These are phyloP conservation scores for Tetradesmus lagerheimii DNA, from an alignment of 139 green algal species.

Conservation along the genomic window DNA sequence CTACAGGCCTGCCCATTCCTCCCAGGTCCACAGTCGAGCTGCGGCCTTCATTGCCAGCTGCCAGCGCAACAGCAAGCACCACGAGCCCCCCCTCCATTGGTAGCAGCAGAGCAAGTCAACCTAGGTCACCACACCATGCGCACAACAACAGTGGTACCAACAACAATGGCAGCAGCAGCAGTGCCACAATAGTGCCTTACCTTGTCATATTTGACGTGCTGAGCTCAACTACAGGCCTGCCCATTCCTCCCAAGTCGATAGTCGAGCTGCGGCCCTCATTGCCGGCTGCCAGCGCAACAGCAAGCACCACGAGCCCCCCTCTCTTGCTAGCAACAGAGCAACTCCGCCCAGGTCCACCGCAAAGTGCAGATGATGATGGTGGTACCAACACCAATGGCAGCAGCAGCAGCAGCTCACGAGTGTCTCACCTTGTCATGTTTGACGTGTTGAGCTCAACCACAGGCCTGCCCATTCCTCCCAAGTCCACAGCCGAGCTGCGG, in stretches of 20 bases:
- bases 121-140: too few relatives aligned
- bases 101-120: too few relatives aligned
- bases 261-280: slow-evolving; percentile 30
- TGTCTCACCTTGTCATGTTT: slow-evolving; percentile 23
- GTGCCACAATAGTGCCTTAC: not conserved
- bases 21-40: not conserved
- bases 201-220: slow-evolving; percentile 16
- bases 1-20: not conserved
- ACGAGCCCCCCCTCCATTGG: slow-evolving; percentile 7
- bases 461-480: not conserved
- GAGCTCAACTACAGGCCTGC: slow-evolving; percentile 8
- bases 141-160: too few relatives aligned
- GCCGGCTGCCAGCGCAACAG: not conserved
- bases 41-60: slow-evolving; percentile 7
- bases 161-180: not conserved
- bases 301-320: slow-evolving; percentile 11
- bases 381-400: not conserved
- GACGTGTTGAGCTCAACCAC: slow-evolving; percentile 22
- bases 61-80: slow-evolving; percentile 14
- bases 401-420: not conserved
- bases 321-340: too few relatives aligned
- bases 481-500: slow-evolving; percentile 19
- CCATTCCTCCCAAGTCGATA: not conserved
- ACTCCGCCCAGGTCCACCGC: too few relatives aligned
- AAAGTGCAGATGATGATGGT: too few relatives aligned